Percentiles rank a stretch among this genome's conserved stretches.
These are phyloP conservation scores for Fusarium vanettenii DNA, from an alignment of 2,329 filamentous ascomycete species.

Conservation along the genomic window DNA sequence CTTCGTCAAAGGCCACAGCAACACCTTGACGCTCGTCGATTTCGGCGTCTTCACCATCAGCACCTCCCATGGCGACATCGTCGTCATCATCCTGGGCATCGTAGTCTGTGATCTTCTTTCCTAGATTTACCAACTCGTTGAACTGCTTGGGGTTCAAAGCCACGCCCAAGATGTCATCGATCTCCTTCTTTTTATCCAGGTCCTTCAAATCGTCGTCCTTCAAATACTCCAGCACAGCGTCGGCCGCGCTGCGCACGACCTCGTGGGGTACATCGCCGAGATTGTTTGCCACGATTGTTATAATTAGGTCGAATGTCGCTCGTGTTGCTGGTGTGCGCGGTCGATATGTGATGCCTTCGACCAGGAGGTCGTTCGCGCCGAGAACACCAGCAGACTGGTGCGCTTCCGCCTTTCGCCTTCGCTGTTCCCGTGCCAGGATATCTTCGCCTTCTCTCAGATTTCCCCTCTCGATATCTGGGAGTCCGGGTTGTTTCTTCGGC, in stretches of 20 bases:
- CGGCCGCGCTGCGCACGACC: conserved; percentile 91
- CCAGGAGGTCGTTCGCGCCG: conserved; percentile 84
- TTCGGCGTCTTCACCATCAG: conserved; percentile 75
- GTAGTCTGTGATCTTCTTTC: conserved; percentile 99
- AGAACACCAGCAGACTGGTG: conserved; percentile 80
- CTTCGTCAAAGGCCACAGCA: conserved; percentile 95
- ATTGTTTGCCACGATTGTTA: conserved; percentile 88
- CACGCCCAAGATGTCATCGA: conserved; percentile 91
- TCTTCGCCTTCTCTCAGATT: conserved; percentile 83
- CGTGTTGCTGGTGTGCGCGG: conserved; percentile 91
- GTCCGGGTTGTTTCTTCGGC: conserved; percentile 78
- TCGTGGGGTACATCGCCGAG: conserved; percentile 94
- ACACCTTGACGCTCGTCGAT: conserved; percentile 96
- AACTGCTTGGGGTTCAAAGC: conserved; percentile 89
- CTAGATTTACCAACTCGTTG: conserved; percentile 94
- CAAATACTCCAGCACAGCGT: conserved; percentile 88
- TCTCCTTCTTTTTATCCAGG: conserved; percentile 97
- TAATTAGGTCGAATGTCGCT: conserved; percentile 92
- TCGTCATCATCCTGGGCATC: conserved; percentile 97
- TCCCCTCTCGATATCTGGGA: conserved; percentile 79
- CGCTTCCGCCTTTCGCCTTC: conserved; percentile 82
- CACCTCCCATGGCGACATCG: conserved; percentile 78
- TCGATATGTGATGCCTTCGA: conserved; percentile 92
- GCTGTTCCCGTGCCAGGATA: conserved; percentile 84
- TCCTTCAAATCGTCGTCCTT: conserved; percentile 98